Percentiles rank a stretch among this genome's conserved stretches.
Evolutionary conservation across 1,139 yeast genomes (phyloP).

Genomic region (Saccharomyces hybrid): DNA sequence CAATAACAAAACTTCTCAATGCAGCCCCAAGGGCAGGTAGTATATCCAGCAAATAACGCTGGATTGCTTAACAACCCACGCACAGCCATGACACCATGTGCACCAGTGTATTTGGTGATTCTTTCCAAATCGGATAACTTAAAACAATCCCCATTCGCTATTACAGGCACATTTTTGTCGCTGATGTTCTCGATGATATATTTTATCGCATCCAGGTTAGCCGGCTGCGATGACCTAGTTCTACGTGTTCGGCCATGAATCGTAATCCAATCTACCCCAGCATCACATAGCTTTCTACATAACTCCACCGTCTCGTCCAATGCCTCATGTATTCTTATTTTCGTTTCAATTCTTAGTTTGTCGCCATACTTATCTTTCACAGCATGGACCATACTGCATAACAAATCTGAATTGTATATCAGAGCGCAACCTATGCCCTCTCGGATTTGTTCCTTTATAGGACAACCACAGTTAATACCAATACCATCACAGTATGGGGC

Average conservation of each 20-base stretch:
- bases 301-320: slow-evolving; percentile 62
- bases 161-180: slow-evolving; percentile 62
- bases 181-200: slow-evolving; percentile 41
- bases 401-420: slow-evolving; percentile 75
- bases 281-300: slow-evolving; percentile 65
- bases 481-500: slow-evolving; percentile 87
- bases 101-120: slow-evolving; percentile 61
- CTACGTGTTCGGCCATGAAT: slow-evolving; percentile 87
- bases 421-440: slow-evolving; percentile 97
- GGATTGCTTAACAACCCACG: slow-evolving; percentile 84
- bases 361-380: slow-evolving; percentile 71
- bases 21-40: slow-evolving; percentile 81
- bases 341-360: slow-evolving; percentile 70
- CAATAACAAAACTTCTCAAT: slow-evolving; percentile 76
- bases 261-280: slow-evolving; percentile 90
- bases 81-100: slow-evolving; percentile 93
- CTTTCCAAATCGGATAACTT: slow-evolving; percentile 50
- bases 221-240: slow-evolving; percentile 80
- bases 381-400: slow-evolving; percentile 73
- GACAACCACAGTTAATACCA: slow-evolving; percentile 96
- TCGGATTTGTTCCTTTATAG: slow-evolving; percentile 86
- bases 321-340: slow-evolving; percentile 79
- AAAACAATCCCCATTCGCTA: slow-evolving; percentile 94
- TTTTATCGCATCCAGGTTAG: slow-evolving; percentile 73
- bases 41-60: slow-evolving; percentile 69